These are phyloP conservation scores for Ustilaginoidea virens DNA, from an alignment of 2,329 filamentous ascomycete genomes.

Conservation along the genomic window DNA sequence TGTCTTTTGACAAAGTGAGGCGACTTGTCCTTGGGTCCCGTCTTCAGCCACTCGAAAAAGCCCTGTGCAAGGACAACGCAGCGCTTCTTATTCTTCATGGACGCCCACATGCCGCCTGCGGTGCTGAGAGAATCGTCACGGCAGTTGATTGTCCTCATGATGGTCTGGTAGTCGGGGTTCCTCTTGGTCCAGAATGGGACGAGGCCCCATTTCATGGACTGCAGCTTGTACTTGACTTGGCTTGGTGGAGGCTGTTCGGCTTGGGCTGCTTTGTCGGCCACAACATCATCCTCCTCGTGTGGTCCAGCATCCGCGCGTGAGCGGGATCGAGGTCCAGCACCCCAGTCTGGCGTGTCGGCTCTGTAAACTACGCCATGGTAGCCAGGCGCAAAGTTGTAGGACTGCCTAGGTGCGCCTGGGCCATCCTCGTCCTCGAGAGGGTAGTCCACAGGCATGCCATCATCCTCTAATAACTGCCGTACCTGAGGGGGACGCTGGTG, in stretches of 20 bases:
- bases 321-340: constrained; percentile 27
- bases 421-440: constrained; percentile 51
- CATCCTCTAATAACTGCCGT: constrained; percentile 54
- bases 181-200: constrained; percentile 88
- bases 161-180: constrained; percentile 58
- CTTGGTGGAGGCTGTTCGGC: no score
- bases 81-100: constrained; percentile 78
- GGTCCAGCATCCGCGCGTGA: neutral
- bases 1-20: constrained; percentile 73
- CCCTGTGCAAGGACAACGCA: constrained; percentile 82
- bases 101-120: constrained; percentile 74
- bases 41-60: constrained; percentile 94
- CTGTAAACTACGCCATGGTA: constrained; percentile 77
- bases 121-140: constrained; percentile 71
- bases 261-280: constrained; percentile 1
- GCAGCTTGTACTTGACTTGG: constrained; percentile 56
- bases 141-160: constrained; percentile 90
- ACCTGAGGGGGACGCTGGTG: constrained; percentile 69
- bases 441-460: constrained; percentile 58
- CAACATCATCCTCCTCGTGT: constrained; percentile 1
- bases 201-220: constrained; percentile 92
- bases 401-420: constrained; percentile 47
- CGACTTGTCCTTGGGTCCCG: constrained; percentile 58
- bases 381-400: constrained; percentile 86
- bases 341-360: constrained; percentile 50